Percentiles rank a stretch among this genome's conserved stretches.
Conservation (phyloP, 2,329 filamentous ascomycete genomes). For the Sphaerulina musiva region DNA sequence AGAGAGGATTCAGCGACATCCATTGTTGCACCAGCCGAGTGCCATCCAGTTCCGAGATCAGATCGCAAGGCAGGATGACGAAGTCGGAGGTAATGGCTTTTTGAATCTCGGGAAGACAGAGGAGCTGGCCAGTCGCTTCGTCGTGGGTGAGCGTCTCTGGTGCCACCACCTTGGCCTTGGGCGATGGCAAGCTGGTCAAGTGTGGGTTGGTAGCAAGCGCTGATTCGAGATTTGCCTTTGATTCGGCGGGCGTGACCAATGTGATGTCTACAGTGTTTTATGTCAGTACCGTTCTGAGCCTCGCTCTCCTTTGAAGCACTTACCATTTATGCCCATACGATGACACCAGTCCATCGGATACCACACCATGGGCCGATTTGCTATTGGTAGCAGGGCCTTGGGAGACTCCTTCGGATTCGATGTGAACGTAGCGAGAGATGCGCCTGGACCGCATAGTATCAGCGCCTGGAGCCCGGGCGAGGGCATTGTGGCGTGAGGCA, state of each 20-base stretch:
- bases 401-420: conserved; percentile 72
- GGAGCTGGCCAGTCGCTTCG: conserved; percentile 81
- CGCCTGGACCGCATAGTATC: conserved; percentile 75
- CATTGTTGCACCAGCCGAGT: conserved; percentile 80
- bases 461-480: conserved; percentile 73
- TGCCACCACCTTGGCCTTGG: conserved; percentile 67
- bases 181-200: conserved; percentile 64
- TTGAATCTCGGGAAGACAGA: conserved; percentile 76
- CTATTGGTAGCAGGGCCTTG: conserved; percentile 74
- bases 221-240: conserved; percentile 58
- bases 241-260: conserved; percentile 52
- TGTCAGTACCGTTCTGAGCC: background rate
- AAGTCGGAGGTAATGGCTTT: conserved; percentile 78
- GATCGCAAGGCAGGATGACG: conserved; percentile 82
- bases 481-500: conserved; percentile 73
- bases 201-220: conserved; percentile 73
- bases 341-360: conserved; percentile 83
- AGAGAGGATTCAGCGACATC: conserved; percentile 62
- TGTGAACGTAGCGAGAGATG: conserved; percentile 75
- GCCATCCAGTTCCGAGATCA: conserved; percentile 83
- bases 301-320: background rate
- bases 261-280: conserved; percentile 41
- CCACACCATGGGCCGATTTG: conserved; percentile 84
- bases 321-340: conserved; percentile 68
- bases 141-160: conserved; percentile 71